A percentile compares a stretch with the other conserved stretches of the same genome.
These are phyloP conservation scores for Inosperma sp. DNA, from an alignment of 768 basidiomycete species.

Conservation along the genomic window DNA sequence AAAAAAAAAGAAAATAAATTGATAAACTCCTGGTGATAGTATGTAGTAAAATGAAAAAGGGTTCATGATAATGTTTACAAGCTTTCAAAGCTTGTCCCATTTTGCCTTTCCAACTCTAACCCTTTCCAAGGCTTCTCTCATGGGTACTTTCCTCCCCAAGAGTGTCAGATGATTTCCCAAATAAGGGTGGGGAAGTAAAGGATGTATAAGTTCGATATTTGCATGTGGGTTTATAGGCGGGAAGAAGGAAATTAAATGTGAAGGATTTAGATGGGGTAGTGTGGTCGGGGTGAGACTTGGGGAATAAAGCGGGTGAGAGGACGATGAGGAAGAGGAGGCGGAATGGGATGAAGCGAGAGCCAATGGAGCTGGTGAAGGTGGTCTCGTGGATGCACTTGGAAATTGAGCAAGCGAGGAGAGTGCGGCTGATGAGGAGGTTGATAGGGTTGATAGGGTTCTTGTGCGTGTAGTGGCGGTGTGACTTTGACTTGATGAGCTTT, in stretches of 20 bases:
- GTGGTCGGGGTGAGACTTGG: too few species aligned
- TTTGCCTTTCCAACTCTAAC: slow-evolving; percentile 50
- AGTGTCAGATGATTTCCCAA: slow-evolving; percentile 67
- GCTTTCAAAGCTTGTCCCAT: too few species aligned
- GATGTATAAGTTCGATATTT: slow-evolving; percentile 59
- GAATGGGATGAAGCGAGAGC: neutral
- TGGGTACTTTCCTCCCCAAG: slow-evolving; percentile 56
- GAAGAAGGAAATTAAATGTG: slow-evolving; percentile 55
- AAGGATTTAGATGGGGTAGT: neutral
- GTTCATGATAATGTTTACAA: too few species aligned
- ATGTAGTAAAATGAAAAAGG: too few species aligned
- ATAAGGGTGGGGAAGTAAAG: slow-evolving; percentile 69
- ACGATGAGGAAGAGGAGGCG: neutral
- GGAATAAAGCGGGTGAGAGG: too few species aligned
- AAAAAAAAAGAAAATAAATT: too few species aligned
- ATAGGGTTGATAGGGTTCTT: slow-evolving; percentile 41
- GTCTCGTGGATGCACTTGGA: slow-evolving; percentile 41
- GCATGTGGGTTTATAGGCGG: slow-evolving; percentile 54
- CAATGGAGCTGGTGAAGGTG: slow-evolving; percentile 30
- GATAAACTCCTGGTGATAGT: too few species aligned
- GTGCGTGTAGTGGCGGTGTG: slow-evolving; percentile 19
- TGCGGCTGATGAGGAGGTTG: slow-evolving; percentile 55
- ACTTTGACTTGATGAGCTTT: slow-evolving; percentile 14
- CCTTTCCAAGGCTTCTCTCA: slow-evolving; percentile 67
- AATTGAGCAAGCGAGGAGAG: slow-evolving; percentile 54